Evolutionary conservation across 1,284 basidiomycete species (phyloP), one percentile per base, ranked within the genome.

Genomic region (Austroboletus niveus): DNA sequence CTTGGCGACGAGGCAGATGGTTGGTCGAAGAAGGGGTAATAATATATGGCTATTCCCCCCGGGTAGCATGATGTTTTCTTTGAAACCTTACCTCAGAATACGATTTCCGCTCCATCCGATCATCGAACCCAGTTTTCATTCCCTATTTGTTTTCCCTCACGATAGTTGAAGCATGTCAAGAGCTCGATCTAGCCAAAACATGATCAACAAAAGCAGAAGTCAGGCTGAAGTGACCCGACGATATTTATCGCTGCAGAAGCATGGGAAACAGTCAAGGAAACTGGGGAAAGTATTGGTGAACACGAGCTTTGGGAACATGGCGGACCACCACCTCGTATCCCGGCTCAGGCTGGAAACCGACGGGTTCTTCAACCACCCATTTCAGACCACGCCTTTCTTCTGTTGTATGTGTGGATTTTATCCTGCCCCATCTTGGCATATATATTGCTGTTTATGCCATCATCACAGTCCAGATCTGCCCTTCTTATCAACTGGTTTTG

Each of bases 171-270:
- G 94, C 92, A 0, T 87, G 90, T 57, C 73, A 82, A 2, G 75
- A 14, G 14, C 72, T 90, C 1, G 85, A 76, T 12, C 58, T 67
- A 6, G 31, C 49, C 4, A 45, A 50, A 0, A 69, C 68, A 27
- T 75, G 75, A 54, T 88, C 85, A 1, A 72, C 76, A 12, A 76
- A 17, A 17, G 17, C 17, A 17, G 17, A 75, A 5, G 80, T 96
- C 5, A 80, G 85, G 44, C 77, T 99, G 49, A 99, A 99, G 70
- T 99, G 96, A 96, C 96, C 96, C 10, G 99, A 99, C 64, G 96
- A 99, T 65, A 75, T 99, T 8, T 99, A 98, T 73, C 2, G 73
- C 74, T 9, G 75, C 72, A 6, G 74, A 72, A 8, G 65, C 69
- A 2, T 68, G 76, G 57, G 78, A 75, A 15, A 44, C 39, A 1